Evolutionary conservation across 2,329 filamentous ascomycete genomes (phyloP).

Genomic region (Metarhizium guizhouense): DNA sequence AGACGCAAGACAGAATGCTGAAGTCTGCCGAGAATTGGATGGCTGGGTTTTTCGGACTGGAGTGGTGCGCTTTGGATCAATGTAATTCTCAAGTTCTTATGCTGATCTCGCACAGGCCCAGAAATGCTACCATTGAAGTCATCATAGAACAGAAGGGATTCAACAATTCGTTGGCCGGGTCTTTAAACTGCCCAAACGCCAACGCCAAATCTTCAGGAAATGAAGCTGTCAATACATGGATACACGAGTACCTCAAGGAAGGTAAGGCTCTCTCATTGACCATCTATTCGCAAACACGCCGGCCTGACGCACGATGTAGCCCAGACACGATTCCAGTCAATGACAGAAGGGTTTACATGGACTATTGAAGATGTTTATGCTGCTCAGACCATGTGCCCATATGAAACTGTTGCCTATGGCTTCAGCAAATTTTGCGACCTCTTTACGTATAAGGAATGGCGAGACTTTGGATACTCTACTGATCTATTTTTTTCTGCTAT

Average conservation of each 20-base stretch:
- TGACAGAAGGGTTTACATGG: conserved; percentile 54
- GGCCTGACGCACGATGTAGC: conserved; percentile 28
- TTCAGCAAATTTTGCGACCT: conserved; percentile 66
- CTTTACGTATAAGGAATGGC: conserved; percentile 69
- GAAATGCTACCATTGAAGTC: conserved; percentile 63
- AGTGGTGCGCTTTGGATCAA: conserved; percentile 38
- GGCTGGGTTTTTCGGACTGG: conserved; percentile 68
- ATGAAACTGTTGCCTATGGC: conserved; percentile 69
- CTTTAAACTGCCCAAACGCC: conserved; percentile 56
- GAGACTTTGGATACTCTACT: conserved; percentile 60
- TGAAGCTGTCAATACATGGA: conserved; percentile 51
- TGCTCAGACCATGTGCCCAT: conserved; percentile 64
- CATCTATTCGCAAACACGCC: background rate
- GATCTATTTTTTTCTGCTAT: conserved; percentile 57
- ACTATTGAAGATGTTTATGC: conserved; percentile 54
- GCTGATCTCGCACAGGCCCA: conserved; percentile 33
- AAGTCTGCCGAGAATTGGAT: conserved; percentile 71
- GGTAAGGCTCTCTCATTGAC: conserved; percentile 22
- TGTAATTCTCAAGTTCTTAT: background rate
- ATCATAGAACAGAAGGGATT: conserved; percentile 55
- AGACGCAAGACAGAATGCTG: conserved; percentile 68
- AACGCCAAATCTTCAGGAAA: conserved; percentile 40
- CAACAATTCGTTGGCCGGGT: conserved; percentile 65
- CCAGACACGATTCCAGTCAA: conserved; percentile 46
- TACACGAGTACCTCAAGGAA: conserved; percentile 53